Evolutionary conservation across 140 eudicot genomes (phyloP).

Genomic region (Senecio squalidus): DNA sequence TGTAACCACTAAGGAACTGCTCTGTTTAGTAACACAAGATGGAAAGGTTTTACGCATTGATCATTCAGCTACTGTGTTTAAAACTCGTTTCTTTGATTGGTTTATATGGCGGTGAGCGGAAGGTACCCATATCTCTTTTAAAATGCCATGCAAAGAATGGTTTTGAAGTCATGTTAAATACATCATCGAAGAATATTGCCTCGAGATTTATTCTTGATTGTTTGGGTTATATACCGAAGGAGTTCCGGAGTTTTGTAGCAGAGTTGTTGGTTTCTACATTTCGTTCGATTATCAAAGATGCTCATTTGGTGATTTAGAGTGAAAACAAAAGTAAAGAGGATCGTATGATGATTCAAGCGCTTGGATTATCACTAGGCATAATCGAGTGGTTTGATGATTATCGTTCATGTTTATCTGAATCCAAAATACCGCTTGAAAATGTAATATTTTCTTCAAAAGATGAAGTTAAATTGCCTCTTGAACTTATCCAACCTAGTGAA

Average conservation of each 20-base stretch:
- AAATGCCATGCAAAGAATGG: slow-evolving; percentile 63
- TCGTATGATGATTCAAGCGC: slow-evolving; percentile 68
- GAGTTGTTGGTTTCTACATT: slow-evolving; percentile 60
- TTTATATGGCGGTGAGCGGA: slow-evolving; percentile 60
- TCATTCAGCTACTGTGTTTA: slow-evolving; percentile 61
- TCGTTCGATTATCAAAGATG: slow-evolving; percentile 45
- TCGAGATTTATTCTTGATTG: slow-evolving; percentile 65
- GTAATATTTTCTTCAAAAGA: slow-evolving; percentile 15
- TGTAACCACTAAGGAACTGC: slow-evolving; percentile 59
- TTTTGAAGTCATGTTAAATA: slow-evolving; percentile 44
- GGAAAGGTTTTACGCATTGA: slow-evolving; percentile 65
- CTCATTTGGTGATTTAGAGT: slow-evolving; percentile 42
- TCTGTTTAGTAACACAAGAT: slow-evolving; percentile 61
- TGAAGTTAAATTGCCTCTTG: slow-evolving; percentile 19
- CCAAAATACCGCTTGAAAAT: slow-evolving; percentile 16
- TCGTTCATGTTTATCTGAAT: slow-evolving; percentile 23
- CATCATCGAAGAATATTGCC: slow-evolving; percentile 24
- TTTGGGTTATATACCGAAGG: slow-evolving; percentile 58
- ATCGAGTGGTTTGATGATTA: slow-evolving; percentile 70
- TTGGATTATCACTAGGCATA: slow-evolving; percentile 70
- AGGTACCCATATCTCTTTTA: slow-evolving; percentile 55
- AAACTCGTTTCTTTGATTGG: slow-evolving; percentile 57
- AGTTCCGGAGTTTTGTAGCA: slow-evolving; percentile 63
- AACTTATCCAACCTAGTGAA: slow-evolving; percentile 17
- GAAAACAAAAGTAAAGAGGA: slow-evolving; percentile 51